Evolutionary conservation across 1,284 basidiomycete species (phyloP).

Genomic region (Trichosporon asahii): DNA sequence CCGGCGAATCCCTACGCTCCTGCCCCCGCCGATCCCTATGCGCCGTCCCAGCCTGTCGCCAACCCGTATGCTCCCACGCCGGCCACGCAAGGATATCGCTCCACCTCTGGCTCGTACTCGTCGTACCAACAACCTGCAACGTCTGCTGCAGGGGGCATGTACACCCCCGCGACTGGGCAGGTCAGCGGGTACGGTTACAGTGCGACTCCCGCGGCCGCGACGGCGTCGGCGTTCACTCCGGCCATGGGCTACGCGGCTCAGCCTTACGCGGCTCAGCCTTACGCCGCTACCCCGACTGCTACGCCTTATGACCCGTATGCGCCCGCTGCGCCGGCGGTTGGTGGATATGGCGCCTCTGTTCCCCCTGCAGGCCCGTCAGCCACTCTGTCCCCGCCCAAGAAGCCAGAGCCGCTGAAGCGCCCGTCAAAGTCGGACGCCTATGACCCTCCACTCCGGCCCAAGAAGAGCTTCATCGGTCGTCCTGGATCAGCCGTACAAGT

Average conservation of each 20-base stretch:
- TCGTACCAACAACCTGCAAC: constrained; percentile 2
- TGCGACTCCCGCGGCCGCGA: background rate
- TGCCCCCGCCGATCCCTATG: constrained; percentile 12
- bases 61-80: constrained; percentile 20
- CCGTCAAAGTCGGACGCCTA: constrained; percentile 44
- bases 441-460: constrained; percentile 42
- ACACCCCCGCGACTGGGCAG: background rate
- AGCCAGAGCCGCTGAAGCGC: constrained; percentile 34
- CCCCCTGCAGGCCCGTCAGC: constrained; percentile 14
- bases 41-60: constrained; percentile 12
- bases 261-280: background rate
- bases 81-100: background rate
- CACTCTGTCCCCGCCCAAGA: constrained; percentile 17
- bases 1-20: constrained; percentile 31
- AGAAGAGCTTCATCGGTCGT: constrained; percentile 39
- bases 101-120: background rate
- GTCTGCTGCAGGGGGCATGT: background rate
- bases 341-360: constrained; percentile 24
- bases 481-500: background rate
- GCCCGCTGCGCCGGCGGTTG: constrained; percentile 18
- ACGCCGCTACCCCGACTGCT: background rate
- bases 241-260: background rate
- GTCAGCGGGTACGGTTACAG: background rate
- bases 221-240: background rate
- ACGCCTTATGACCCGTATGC: constrained; percentile 32